These are phyloP conservation scores for Phtheirospermum japonicum DNA, from an alignment of 257 asterid species.

Conservation along the genomic window DNA sequence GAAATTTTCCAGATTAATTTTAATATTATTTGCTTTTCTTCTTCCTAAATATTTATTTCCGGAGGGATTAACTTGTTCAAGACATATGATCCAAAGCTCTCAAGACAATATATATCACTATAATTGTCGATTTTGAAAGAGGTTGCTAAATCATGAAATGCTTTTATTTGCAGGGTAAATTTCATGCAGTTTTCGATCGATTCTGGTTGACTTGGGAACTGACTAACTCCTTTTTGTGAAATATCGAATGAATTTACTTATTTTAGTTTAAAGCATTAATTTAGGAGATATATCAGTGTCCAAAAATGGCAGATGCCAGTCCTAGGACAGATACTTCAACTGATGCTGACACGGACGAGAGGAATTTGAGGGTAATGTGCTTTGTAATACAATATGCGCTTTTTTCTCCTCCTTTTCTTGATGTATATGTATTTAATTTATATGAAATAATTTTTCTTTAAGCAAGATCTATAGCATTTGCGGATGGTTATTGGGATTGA, in stretches of 20 bases:
- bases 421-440: neutral
- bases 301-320: conserved; percentile 78
- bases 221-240: conserved; percentile 15
- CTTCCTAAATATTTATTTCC: neutral
- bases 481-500: neutral
- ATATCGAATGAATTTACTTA: conserved; percentile 26
- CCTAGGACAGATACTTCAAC: conserved; percentile 87
- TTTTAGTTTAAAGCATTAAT: conserved; percentile 27
- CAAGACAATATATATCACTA: neutral
- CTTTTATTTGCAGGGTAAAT: conserved; percentile 27
- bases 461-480: too few relatives aligned
- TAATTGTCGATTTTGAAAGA: conserved; percentile 11
- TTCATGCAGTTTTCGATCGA: conserved; percentile 14
- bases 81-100: conserved; percentile 1
- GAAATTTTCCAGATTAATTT: neutral
- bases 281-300: conserved; percentile 31
- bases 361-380: conserved; percentile 58
- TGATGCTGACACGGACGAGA: conserved; percentile 94
- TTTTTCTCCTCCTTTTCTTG: neutral
- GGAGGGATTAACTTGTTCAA: neutral
- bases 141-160: conserved; percentile 15
- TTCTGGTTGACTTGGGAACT: conserved; percentile 24
- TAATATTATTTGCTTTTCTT: neutral
- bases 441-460: neutral
- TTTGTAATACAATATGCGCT: neutral